Conservation (phyloP, 2,329 filamentous ascomycete genomes). For the Cordyceps javanica region DNA sequence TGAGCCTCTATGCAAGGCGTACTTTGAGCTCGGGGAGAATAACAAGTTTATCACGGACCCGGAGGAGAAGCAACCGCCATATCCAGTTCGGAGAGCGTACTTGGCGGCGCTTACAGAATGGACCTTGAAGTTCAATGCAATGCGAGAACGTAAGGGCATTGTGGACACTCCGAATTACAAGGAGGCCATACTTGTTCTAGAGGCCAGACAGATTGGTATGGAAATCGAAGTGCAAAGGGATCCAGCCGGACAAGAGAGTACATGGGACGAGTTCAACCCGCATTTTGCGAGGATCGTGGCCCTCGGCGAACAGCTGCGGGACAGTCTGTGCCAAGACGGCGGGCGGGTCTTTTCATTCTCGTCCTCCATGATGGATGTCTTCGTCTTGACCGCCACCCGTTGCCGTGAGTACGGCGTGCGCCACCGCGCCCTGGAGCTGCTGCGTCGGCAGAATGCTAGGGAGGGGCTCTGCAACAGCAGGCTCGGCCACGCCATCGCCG, state of each 20-base stretch:
- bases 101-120: not conserved
- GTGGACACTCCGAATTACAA: not conserved
- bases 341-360: constrained; percentile 2
- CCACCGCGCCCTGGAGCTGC: not conserved
- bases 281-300: not conserved
- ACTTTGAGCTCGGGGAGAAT: not conserved
- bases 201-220: not conserved
- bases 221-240: not conserved
- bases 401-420: not conserved
- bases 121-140: not conserved
- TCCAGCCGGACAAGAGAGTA: not conserved
- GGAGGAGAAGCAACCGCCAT: not conserved
- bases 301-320: not conserved
- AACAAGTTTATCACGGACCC: not conserved
- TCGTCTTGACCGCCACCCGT: not conserved
- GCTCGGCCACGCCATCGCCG: not conserved
- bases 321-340: not conserved
- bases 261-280: not conserved
- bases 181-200: not conserved
- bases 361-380: constrained; percentile 1
- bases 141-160: not conserved
- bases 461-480: constrained; percentile 3
- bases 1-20: constrained; percentile 1
- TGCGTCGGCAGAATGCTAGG: not conserved
- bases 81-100: not conserved